Base-by-base conservation (phyloP, 768 basidiomycete genomes). In the Cystofilobasidium macerans region DNA sequence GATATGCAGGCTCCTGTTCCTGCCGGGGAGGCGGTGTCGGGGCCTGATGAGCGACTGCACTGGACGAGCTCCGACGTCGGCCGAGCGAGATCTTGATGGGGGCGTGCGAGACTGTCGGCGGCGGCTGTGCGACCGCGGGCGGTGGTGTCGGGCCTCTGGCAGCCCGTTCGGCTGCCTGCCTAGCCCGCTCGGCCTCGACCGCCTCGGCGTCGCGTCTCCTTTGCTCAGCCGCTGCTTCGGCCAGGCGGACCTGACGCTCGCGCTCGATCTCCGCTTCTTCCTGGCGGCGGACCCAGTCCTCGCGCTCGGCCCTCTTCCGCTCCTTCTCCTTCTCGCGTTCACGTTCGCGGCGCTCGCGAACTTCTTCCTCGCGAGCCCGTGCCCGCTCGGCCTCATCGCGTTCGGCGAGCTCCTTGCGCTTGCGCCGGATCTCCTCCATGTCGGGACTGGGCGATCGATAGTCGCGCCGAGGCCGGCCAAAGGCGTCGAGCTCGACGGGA, bases 381-480 rank as follows among this genome's bases (percentile, higher is more conserved):
- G 33, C 26, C 36, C 28, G 13, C 24, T 36, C 36, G 8, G 16
- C 28, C 40, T 60, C 43, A 30, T 54, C 51, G 7, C 30, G 51
- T 16, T 6, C 18, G 7, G 26, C 28, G 2, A 54, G 26, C 51
- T 54, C 51, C 14, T 28, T 14, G 18, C 51, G 51, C 58, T 22
- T 42, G 30, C 58, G 38, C 8, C 58, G 38, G 24, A 60, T 42
- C 58, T 42, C 24, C 38, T 42, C 58, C 58, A 60, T 60, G 36
- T 60, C 58, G 20, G 58, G 58, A 20, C 38, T 42, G 1, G 58
- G 58, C 38, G 58, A 60, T 3, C 58, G 58, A 40, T 60, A 60
- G 4, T 40, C 58, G 26, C 58, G 38, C 22, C 38, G 38, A 14
- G 58, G 38, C 24, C 58, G 38, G 18, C 58, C 58, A 30, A 60